Evolutionary conservation across 2,329 filamentous ascomycete genomes (phyloP).

Genomic region (Botrytis sinoallii): DNA sequence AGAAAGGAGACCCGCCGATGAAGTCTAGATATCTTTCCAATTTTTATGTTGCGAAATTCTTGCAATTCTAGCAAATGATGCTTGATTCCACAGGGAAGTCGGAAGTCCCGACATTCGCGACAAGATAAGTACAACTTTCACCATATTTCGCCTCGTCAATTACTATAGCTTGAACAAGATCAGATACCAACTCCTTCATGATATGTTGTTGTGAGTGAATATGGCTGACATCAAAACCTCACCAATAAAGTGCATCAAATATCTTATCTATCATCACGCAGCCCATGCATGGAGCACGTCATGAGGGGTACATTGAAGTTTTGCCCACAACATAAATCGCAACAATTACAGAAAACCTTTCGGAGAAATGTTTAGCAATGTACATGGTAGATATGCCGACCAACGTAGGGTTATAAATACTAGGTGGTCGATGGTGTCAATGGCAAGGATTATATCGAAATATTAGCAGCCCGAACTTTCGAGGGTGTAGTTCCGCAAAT

Average conservation of each 20-base stretch:
- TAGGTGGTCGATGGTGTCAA: constrained; percentile 19
- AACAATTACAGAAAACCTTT: too few relatives aligned
- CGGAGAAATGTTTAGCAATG: neutral
- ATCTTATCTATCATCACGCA: constrained; percentile 20
- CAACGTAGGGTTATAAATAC: neutral
- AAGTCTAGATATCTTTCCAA: neutral
- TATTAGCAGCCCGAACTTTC: neutral
- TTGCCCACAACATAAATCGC: neutral
- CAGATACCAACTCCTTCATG: neutral
- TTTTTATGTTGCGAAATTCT: neutral
- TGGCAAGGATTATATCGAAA: constrained; percentile 20
- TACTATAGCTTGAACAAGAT: neutral
- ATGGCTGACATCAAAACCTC: neutral
- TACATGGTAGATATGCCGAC: neutral
- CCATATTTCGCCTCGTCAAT: neutral
- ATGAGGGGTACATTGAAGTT: constrained; percentile 18
- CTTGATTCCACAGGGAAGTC: neutral
- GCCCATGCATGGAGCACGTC: constrained; percentile 16
- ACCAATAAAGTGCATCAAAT: constrained; percentile 1
- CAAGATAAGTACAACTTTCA: neutral
- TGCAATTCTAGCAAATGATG: too few relatives aligned
- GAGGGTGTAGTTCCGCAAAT: neutral
- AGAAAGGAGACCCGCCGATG: neutral
- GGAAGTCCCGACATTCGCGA: neutral
- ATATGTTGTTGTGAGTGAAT: neutral